These are phyloP conservation scores for Porpolomopsis calyptriformis DNA, from an alignment of 768 basidiomycete species.

Conservation along the genomic window DNA sequence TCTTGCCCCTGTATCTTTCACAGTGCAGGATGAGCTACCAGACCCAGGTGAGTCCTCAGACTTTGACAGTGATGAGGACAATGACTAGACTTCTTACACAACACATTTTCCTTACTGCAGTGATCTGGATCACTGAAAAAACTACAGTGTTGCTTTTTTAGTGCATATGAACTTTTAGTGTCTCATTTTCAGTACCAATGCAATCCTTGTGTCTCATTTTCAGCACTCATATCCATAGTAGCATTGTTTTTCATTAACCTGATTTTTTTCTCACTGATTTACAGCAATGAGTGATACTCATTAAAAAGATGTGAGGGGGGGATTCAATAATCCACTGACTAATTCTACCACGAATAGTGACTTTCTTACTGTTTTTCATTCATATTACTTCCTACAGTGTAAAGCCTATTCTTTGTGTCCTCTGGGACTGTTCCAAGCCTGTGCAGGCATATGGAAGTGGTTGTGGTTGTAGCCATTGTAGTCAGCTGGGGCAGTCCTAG, in stretches of 20 bases:
- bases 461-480: too few relatives aligned
- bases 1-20: background rate
- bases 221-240: background rate
- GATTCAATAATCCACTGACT: background rate
- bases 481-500: too few relatives aligned
- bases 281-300: background rate
- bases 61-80: too few relatives aligned
- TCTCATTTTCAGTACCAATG: background rate
- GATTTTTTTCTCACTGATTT: background rate
- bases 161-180: too few relatives aligned
- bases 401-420: too few relatives aligned
- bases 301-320: background rate
- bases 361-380: background rate
- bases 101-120: background rate
- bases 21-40: background rate
- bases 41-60: background rate
- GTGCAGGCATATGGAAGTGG: too few relatives aligned
- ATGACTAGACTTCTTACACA: background rate
- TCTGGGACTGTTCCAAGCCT: too few relatives aligned
- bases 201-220: background rate
- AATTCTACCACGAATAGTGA: background rate
- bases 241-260: background rate
- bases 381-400: background rate
- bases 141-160: too few relatives aligned
- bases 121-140: too few relatives aligned